A percentile compares a stretch with the other conserved stretches of the same genome.
Evolutionary conservation across 345 rosid species (phyloP).

Genomic region (Camelina laxa): DNA sequence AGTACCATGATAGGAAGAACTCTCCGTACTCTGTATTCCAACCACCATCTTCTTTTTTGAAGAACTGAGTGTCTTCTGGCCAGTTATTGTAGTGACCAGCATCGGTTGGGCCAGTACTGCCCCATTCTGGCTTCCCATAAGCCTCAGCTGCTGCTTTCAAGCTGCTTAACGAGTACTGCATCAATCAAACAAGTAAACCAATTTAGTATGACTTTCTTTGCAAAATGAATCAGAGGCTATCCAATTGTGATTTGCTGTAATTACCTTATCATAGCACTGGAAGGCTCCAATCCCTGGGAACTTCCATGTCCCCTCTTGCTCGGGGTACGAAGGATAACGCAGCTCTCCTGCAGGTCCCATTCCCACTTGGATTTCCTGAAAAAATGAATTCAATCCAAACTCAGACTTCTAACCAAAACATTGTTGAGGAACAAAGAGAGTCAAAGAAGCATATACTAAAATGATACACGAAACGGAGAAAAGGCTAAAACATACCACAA

Average conservation of each 20-base stretch:
- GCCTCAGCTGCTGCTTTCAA: slow-evolving; percentile 91
- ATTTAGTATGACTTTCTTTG: slow-evolving; percentile 6
- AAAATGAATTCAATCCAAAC: slow-evolving; percentile 5
- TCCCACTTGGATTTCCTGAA: slow-evolving; percentile 96
- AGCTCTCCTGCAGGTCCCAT: slow-evolving; percentile 99
- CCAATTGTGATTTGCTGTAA: background rate
- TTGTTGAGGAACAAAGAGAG: background rate
- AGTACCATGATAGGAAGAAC: slow-evolving; percentile 93
- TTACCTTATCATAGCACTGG: slow-evolving; percentile 94
- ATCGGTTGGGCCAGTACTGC: slow-evolving; percentile 91
- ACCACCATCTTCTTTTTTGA: slow-evolving; percentile 82
- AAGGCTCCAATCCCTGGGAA: slow-evolving; percentile 99
- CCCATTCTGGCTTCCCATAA: slow-evolving; percentile 93
- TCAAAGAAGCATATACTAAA: background rate
- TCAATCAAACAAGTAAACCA: slow-evolving; percentile 13
- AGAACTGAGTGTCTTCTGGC: slow-evolving; percentile 95
- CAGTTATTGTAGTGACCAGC: slow-evolving; percentile 94
- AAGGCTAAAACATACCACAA: slow-evolving; percentile 63
- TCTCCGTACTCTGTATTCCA: slow-evolving; percentile 84
- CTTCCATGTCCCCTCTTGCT: slow-evolving; percentile 84
- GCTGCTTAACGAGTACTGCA: slow-evolving; percentile 83
- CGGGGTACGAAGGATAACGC: slow-evolving; percentile 91
- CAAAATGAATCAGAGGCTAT: background rate
- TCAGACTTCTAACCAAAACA: background rate
- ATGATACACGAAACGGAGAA: background rate